These are phyloP conservation scores for Zea mays DNA, from an alignment of 176 grass and related monocot species.

Conservation along the genomic window DNA sequence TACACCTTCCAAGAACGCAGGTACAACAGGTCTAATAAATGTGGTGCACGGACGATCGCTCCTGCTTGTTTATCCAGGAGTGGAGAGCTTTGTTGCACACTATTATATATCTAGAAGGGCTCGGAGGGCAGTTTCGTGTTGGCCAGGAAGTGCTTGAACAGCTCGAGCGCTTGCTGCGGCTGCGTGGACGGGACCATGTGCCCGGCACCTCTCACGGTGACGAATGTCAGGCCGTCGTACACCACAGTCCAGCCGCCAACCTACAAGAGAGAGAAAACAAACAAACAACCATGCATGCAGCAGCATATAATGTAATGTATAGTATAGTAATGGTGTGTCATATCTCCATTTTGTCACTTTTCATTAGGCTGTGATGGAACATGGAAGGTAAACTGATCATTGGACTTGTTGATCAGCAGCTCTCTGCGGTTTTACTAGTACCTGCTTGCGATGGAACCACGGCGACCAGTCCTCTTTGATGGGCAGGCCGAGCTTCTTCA, in stretches of 20 bases:
- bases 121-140: conserved; percentile 39
- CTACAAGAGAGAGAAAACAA: not conserved
- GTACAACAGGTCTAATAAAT: not conserved
- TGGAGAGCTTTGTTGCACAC: not conserved
- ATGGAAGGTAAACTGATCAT: not conserved
- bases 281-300: not conserved
- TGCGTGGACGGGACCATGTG: conserved; percentile 47
- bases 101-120: conserved; percentile 33
- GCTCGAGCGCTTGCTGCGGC: conserved; percentile 15
- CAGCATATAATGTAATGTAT: not conserved
- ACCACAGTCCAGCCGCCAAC: conserved; percentile 61
- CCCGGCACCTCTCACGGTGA: conserved; percentile 49
- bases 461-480: conserved; percentile 47
- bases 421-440: not conserved
- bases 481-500: conserved; percentile 50
- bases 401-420: not conserved
- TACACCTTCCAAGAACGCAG: not conserved
- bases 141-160: conserved; percentile 48
- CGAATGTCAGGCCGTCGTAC: conserved; percentile 57
- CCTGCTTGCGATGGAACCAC: conserved; percentile 56
- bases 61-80: not conserved
- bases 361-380: not conserved
- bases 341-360: not conserved
- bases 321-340: too few species aligned
- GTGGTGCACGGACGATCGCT: not conserved